Conservation (phyloP, 371 early-diverging fungal genomes). For the Smittium culicis region DNA sequence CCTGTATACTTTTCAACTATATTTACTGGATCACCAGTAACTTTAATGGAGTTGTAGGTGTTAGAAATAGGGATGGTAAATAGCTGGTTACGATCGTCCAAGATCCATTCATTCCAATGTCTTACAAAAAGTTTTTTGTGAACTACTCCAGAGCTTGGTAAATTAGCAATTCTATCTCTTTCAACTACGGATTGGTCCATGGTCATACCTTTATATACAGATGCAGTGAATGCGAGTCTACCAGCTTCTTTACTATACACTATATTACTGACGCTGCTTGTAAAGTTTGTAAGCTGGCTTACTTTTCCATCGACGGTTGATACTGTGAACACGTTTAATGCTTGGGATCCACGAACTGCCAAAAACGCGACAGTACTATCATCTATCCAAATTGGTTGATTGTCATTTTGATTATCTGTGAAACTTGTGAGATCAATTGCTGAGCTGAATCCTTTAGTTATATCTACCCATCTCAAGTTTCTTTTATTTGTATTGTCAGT, state of each 20-base stretch:
- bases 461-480: neutral
- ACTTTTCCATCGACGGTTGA: neutral
- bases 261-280: too few species aligned
- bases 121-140: conserved; percentile 27
- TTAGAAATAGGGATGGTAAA: conserved; percentile 15
- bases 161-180: neutral
- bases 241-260: too few species aligned
- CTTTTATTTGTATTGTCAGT: neutral
- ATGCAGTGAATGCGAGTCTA: too few species aligned
- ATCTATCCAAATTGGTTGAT: conserved; percentile 1
- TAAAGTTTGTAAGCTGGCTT: neutral
- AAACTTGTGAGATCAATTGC: neutral
- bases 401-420: neutral
- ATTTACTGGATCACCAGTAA: conserved; percentile 1
- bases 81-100: conserved; percentile 16
- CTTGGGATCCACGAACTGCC: conserved; percentile 6
- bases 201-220: neutral
- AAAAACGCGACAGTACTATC: neutral
- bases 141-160: neutral
- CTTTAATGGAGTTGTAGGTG: conserved; percentile 6
- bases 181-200: neutral
- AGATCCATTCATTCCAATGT: conserved; percentile 26
- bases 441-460: neutral
- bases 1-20: neutral
- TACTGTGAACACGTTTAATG: neutral